phyloP scores from a whole-genome alignment of 1,284 basidiomycete genomes.

The Phenoliferia sp. region DNA sequence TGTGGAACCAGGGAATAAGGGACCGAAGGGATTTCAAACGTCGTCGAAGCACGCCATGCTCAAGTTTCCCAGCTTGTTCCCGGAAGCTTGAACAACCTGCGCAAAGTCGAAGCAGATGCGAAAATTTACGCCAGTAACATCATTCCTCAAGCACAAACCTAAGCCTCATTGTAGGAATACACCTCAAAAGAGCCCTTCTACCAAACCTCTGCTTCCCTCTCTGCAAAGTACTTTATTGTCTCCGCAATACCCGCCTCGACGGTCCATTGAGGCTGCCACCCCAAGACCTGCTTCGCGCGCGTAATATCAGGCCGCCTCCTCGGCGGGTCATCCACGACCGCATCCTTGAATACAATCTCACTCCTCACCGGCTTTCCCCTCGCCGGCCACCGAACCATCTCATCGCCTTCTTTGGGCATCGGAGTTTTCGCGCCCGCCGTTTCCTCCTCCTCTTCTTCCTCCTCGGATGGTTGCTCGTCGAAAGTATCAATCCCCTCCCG shows the following conservation, averaged over 20 bases:
- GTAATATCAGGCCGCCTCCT: conserved; percentile 87
- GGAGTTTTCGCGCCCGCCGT: conserved; percentile 47
- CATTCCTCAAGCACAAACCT: too few relatives aligned
- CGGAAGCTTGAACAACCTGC: too few relatives aligned
- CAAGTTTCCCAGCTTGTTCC: too few relatives aligned
- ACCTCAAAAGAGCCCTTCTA: too few relatives aligned
- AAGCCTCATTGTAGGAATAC: too few relatives aligned
- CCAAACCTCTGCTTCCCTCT: too few relatives aligned
- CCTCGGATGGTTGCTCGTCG: too few relatives aligned
- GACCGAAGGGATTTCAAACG: too few relatives aligned
- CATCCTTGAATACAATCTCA: conserved; percentile 38
- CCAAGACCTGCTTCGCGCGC: conserved; percentile 74
- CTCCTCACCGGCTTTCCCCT: conserved; percentile 50
- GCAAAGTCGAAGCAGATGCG: too few relatives aligned
- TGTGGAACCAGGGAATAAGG: too few relatives aligned
- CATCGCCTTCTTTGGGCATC: not conserved
- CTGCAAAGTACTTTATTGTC: conserved; percentile 63
- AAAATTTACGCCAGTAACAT: too few relatives aligned
- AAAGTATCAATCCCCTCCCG: conserved; percentile 71
- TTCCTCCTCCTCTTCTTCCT: conserved; percentile 76
- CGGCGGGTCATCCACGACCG: conserved; percentile 78
- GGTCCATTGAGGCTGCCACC: conserved; percentile 91
- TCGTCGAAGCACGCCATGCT: too few relatives aligned
- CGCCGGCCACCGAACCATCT: not conserved
- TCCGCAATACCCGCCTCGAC: conserved; percentile 85